Base-by-base conservation (phyloP, 352 stramenopile species). In the Phytophthora boehmeriae region DNA sequence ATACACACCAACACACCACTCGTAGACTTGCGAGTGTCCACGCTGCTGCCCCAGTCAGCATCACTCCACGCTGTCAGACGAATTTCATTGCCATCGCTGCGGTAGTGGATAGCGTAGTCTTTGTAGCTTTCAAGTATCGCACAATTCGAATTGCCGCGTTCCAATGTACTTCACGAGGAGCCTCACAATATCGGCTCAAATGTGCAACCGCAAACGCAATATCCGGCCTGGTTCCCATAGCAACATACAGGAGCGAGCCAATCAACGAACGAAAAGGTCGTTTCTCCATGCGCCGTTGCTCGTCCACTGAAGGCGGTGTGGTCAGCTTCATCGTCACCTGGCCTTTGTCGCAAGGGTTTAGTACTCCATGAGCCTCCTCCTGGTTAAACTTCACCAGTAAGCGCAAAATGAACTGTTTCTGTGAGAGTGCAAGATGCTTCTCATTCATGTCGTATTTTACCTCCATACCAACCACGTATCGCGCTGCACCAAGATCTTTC, bases 1-100 rank as follows among this genome's bases (percentile, higher is more conserved):
- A 61, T 4, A 0, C 32, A 14, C 5, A 71, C 17, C 2, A 66
- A 11, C 1, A 71, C 41, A 0, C 63, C 45, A 16, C 49, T 57
- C 2, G 58, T 66, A 1, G 54, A 61, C 8, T 38, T 41, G 1
- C 49, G 47, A 0, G 62, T 50, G 3, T 27, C 22, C 0, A 25
- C 16, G 39, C 65, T 48, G 16, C 47, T 34, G 2, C 52, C 62
- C 47, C 62, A 70, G 27, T 64, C 47, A 2, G 62, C 54, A 49
- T 65, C 62, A 19, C 54, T 47, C 36, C 56, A 70, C 30, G 27
- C 39, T 1, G 22, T 28, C 0, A 59, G n/a, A n/a, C n/a, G n/a
- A n/a, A n/a, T n/a, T n/a, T n/a, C n/a, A n/a, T n/a, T n/a, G n/a
- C n/a, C n/a, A n/a, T n/a, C n/a, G n/a, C n/a, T n/a, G n/a, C n/a